Conservation (phyloP, 2,329 filamentous ascomycete species). For the Mariannaea sp. region DNA sequence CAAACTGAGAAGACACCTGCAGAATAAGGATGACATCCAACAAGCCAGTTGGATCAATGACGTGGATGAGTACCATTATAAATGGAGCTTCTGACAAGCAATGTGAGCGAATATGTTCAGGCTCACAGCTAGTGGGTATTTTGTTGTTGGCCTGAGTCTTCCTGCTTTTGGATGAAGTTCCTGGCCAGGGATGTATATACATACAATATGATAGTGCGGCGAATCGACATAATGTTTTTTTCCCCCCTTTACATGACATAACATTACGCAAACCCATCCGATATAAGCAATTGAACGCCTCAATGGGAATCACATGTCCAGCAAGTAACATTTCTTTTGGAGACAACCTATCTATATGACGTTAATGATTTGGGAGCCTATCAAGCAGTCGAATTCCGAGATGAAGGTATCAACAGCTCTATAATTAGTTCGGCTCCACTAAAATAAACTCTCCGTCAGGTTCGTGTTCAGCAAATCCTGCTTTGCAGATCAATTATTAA, state of each 20-base stretch:
- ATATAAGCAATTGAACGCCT: constrained; percentile 3
- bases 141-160: not conserved
- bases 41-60: constrained; percentile 20
- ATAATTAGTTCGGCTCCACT: constrained; percentile 15
- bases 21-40: constrained; percentile 24
- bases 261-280: constrained; percentile 13
- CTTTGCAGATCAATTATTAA: not conserved
- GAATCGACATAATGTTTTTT: constrained; percentile 6
- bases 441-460: constrained; percentile 17
- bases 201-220: not conserved
- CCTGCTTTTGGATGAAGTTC: too few species aligned
- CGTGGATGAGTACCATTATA: constrained; percentile 20
- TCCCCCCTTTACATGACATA: constrained; percentile 21
- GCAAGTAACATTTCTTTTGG: constrained; percentile 12
- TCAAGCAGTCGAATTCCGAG: constrained; percentile 28
- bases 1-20: constrained; percentile 30
- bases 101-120: constrained; percentile 13
- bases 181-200: constrained; percentile 8
- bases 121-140: not conserved
- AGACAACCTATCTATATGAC: constrained; percentile 34
- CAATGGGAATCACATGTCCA: constrained; percentile 11
- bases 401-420: too few species aligned
- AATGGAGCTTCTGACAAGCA: constrained; percentile 21
- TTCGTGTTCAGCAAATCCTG: constrained; percentile 15
- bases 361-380: constrained; percentile 38